These are phyloP conservation scores for Penicillium parvum DNA, from an alignment of 495 filamentous ascomycete species.

Conservation along the genomic window DNA sequence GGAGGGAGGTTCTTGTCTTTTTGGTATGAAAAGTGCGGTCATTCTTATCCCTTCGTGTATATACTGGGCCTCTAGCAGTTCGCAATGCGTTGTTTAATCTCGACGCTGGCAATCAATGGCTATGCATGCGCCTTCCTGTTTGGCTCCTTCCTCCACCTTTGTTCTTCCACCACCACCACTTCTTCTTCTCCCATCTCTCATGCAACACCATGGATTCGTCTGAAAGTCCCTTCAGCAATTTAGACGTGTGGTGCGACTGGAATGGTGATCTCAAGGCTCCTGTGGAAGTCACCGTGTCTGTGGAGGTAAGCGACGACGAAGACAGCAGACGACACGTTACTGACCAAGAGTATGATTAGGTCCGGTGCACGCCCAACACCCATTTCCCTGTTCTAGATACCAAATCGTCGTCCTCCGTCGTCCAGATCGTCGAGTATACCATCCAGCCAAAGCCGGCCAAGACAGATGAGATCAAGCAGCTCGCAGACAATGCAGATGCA, in stretches of 20 bases:
- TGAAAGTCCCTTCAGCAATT: constrained; percentile 20
- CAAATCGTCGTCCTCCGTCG: not conserved
- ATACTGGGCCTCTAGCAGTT: constrained; percentile 17
- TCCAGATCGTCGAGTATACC: not conserved
- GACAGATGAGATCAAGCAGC: not conserved
- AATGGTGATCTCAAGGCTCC: constrained; percentile 22
- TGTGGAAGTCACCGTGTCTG: constrained; percentile 24
- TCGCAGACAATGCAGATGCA: not conserved
- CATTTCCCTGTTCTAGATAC: constrained; percentile 1
- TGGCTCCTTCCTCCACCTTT: constrained; percentile 5
- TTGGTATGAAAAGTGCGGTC: constrained; percentile 13
- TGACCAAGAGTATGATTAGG: not conserved
- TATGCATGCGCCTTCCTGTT: not conserved
- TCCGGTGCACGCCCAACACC: constrained; percentile 2
- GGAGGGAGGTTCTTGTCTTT: constrained; percentile 12
- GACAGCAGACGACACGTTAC: not conserved
- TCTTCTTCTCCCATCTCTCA: not conserved
- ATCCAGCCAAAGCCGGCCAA: not conserved
- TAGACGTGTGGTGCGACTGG: constrained; percentile 35
- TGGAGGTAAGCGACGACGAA: constrained; percentile 26
- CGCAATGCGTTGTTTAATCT: constrained; percentile 6
- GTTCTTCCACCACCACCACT: not conserved
- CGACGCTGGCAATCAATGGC: constrained; percentile 1
- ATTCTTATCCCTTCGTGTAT: constrained; percentile 23
- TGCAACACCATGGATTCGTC: constrained; percentile 10